A percentile compares a stretch with the other conserved stretches of the same genome.
These are phyloP conservation scores for Aaosphaeria pasadenensis DNA, from an alignment of 2,329 filamentous ascomycete genomes.

Conservation along the genomic window DNA sequence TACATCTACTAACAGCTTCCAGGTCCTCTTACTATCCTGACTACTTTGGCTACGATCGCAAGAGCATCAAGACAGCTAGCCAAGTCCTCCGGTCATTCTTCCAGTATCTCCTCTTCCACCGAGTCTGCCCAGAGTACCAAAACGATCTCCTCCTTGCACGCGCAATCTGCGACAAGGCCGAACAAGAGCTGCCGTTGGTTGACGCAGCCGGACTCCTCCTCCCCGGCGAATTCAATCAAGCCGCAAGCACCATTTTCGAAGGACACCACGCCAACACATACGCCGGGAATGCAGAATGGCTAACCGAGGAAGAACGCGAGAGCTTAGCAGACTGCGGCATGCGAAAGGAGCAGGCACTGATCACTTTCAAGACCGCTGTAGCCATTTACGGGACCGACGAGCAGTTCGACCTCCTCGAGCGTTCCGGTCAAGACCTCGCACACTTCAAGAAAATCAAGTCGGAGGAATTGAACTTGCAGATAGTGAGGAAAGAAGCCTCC, in stretches of 20 bases:
- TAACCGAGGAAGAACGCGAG: conserved; percentile 17
- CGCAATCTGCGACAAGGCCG: conserved; percentile 63
- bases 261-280: conserved; percentile 48
- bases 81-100: conserved; percentile 80
- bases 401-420: conserved; percentile 37
- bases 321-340: conserved; percentile 33
- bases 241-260: conserved; percentile 67
- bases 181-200: conserved; percentile 63
- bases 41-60: conserved; percentile 51
- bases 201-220: conserved; percentile 52
- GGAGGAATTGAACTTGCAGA: conserved; percentile 33
- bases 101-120: conserved; percentile 79
- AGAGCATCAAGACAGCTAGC: conserved; percentile 57
- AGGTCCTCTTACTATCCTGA: conserved; percentile 55
- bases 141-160: conserved; percentile 66
- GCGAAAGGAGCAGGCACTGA: conserved; percentile 45
- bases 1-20: conserved; percentile 27
- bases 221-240: conserved; percentile 79
- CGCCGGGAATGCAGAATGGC: conserved; percentile 43
- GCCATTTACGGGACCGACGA: conserved; percentile 44
- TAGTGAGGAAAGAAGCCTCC: conserved; percentile 49
- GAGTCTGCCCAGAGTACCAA: conserved; percentile 79
- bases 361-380: conserved; percentile 51
- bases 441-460: conserved; percentile 14
- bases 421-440: conserved; percentile 1